A percentile compares a stretch with the other conserved stretches of the same genome.
phyloP scores from a whole-genome alignment of 495 filamentous ascomycete genomes.

The Podospora bellae-mahoneyi region DNA sequence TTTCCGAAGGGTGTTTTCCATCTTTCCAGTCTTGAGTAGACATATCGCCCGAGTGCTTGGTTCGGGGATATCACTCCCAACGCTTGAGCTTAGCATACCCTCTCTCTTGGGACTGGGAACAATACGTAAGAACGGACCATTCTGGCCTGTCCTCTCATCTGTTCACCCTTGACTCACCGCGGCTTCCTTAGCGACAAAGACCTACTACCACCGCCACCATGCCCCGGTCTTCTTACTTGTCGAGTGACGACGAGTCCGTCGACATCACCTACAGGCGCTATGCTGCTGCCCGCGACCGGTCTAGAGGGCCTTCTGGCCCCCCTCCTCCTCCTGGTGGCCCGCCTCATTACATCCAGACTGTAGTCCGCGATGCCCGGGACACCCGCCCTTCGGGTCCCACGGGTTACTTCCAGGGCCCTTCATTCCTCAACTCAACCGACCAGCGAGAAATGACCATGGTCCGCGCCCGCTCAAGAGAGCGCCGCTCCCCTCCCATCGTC shows the following conservation, averaged over 20 bases:
- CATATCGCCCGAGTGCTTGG: not conserved
- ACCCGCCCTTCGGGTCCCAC: conserved; percentile 22
- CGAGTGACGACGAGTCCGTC: conserved; percentile 36
- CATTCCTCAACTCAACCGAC: conserved; percentile 33
- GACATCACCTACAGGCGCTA: conserved; percentile 45
- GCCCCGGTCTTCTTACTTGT: conserved; percentile 20
- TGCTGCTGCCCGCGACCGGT: conserved; percentile 16
- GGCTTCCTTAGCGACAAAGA: not conserved
- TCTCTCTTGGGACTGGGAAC: not conserved
- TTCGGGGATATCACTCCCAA: not conserved
- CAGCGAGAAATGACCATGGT: conserved; percentile 30
- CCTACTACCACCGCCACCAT: conserved; percentile 12
- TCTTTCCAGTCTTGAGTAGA: not conserved
- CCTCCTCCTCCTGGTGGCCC: conserved; percentile 29
- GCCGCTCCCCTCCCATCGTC: conserved; percentile 31
- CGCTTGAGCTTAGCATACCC: not conserved
- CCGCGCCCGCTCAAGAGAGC: conserved; percentile 43
- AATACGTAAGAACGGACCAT: not conserved
- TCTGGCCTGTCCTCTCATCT: not conserved
- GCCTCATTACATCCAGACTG: conserved; percentile 42
- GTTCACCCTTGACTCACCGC: not conserved
- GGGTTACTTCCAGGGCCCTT: conserved; percentile 35
- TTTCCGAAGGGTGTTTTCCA: conserved; percentile 1
- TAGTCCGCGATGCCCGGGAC: conserved; percentile 28
- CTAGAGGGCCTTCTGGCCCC: conserved; percentile 20